phyloP scores from a whole-genome alignment of 768 basidiomycete genomes.

The Suillus bovinus region DNA sequence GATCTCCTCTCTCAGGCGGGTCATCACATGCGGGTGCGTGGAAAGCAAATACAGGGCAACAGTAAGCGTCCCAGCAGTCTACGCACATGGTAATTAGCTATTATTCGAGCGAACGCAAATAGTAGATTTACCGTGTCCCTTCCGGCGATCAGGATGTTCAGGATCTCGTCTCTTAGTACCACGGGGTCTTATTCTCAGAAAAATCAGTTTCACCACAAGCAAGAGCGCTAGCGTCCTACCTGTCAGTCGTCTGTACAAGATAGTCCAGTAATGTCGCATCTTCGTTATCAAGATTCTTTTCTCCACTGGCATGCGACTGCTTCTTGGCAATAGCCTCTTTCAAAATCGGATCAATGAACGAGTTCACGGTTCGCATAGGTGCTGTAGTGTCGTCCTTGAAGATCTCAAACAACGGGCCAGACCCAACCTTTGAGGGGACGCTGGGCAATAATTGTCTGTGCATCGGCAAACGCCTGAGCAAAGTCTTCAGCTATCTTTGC shows the following conservation, averaged over 20 bases:
- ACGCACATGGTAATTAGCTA: slow-evolving; percentile 39
- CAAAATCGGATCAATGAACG: slow-evolving; percentile 49
- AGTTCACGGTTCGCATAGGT: slow-evolving; percentile 54
- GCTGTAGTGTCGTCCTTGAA: slow-evolving; percentile 43
- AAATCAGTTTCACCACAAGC: slow-evolving; percentile 9
- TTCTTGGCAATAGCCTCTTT: slow-evolving; percentile 46
- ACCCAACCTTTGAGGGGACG: slow-evolving; percentile 47
- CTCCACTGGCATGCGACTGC: slow-evolving; percentile 24
- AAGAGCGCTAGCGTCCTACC: slow-evolving; percentile 35
- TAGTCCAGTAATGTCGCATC: slow-evolving; percentile 56
- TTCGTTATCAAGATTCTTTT: slow-evolving; percentile 31
- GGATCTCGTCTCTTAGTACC: slow-evolving; percentile 32
- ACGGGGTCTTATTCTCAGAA: slow-evolving; percentile 21
- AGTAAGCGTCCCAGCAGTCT: slow-evolving; percentile 37
- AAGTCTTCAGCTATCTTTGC: slow-evolving; percentile 43
- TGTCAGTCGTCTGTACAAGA: slow-evolving; percentile 52
- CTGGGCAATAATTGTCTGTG: slow-evolving; percentile 43
- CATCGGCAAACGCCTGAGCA: slow-evolving; percentile 47
- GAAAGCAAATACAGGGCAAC: slow-evolving; percentile 47
- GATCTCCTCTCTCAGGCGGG: slow-evolving; percentile 56
- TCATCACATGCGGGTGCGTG: slow-evolving; percentile 46
- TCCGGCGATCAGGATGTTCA: slow-evolving; percentile 38
- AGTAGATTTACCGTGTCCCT: slow-evolving; percentile 15
- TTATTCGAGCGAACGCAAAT: neutral
- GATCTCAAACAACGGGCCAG: slow-evolving; percentile 57